These are phyloP conservation scores for Saitozyma sp. DNA, from an alignment of 768 basidiomycete genomes.

Conservation along the genomic window DNA sequence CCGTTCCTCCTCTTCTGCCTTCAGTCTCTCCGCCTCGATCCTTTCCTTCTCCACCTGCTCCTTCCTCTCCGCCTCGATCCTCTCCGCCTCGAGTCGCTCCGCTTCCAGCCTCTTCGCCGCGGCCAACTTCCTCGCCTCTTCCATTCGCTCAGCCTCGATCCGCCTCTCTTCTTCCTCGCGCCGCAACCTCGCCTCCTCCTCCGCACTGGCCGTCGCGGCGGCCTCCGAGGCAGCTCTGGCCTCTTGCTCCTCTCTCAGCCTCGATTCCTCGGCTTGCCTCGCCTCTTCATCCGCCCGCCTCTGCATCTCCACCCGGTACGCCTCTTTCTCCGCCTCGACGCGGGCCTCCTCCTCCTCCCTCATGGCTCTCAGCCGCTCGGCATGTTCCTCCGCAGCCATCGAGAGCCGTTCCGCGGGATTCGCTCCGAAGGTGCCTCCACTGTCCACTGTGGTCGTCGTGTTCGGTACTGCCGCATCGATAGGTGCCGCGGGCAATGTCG, in stretches of 20 bases:
- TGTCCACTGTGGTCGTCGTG: too few relatives aligned
- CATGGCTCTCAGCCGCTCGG: slow-evolving; percentile 4
- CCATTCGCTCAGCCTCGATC: slow-evolving; percentile 4
- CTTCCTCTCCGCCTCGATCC: neutral
- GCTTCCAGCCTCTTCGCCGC: slow-evolving; percentile 1
- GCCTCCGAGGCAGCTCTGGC: too few relatives aligned
- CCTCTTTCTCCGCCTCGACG: slow-evolving; percentile 1
- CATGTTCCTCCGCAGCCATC: slow-evolving; percentile 9
- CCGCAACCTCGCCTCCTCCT: too few relatives aligned
- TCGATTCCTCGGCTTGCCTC: neutral
- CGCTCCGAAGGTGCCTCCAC: too few relatives aligned
- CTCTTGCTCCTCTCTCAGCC: neutral
- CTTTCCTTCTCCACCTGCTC: neutral
- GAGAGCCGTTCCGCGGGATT: too few relatives aligned
- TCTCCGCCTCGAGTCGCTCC: neutral
- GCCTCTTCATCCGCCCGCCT: slow-evolving; percentile 2
- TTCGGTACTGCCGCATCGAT: too few relatives aligned
- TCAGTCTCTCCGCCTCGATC: slow-evolving; percentile 2
- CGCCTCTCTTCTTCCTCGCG: slow-evolving; percentile 4
- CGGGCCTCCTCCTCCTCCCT: neutral
- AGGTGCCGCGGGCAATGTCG: too few relatives aligned
- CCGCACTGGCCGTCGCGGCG: too few relatives aligned
- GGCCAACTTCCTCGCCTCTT: neutral
- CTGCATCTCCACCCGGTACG: neutral
- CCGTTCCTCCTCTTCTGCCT: slow-evolving; percentile 5